Base-by-base conservation (phyloP, 768 basidiomycete genomes). In the Nidularia pulvinata region DNA sequence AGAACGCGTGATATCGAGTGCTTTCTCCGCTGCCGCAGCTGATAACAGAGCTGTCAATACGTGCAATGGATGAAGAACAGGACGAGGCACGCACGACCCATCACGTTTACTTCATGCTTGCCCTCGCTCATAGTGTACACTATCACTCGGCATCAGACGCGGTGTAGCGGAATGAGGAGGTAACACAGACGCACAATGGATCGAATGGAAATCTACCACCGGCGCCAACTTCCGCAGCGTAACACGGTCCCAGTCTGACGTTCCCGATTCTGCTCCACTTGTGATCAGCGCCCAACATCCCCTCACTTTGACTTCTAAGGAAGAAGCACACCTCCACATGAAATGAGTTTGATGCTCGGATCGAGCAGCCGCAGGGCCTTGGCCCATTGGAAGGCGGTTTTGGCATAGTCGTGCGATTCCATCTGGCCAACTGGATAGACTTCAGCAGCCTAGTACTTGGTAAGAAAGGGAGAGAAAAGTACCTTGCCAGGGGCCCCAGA, bases 341-440 rank as follows among this genome's bases (percentile, higher is more conserved):
- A 75, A 22, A 85, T 72, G 6, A 86, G 65, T 53, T 80, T 70
- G 60, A 85, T 79, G 14, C 53, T 70, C 1, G 83, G 83, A 57
- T 86, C 85, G 4, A 85, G 75, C 1, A 85, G 69, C 30, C 73
- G 71, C 22, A 86, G 67, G 0, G 81, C 83, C 59, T 85, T 83
- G 2, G 83, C 83, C 85, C 85, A 86, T 55, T 80, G 81, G 46
- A 70, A 78, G 0, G 83, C 83, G 49, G 74, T 78, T 58, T 77
- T 76, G 30, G 79, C 77, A 61, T 85, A 85, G 48, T 82, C 83
- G 19, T 69, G 65, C 0, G 81, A 75, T 10, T 74, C 74, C 71
- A 82, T 76, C 59, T 85, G 81, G 13, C 83, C 83, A 5, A 86
- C 80, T 74, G 16, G 9, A n/a, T 47, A 14, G 11, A 16, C 11